Percentiles rank a stretch among this genome's conserved stretches.
phyloP scores from a whole-genome alignment of 257 asterid species.

The Jasminum sambac region DNA sequence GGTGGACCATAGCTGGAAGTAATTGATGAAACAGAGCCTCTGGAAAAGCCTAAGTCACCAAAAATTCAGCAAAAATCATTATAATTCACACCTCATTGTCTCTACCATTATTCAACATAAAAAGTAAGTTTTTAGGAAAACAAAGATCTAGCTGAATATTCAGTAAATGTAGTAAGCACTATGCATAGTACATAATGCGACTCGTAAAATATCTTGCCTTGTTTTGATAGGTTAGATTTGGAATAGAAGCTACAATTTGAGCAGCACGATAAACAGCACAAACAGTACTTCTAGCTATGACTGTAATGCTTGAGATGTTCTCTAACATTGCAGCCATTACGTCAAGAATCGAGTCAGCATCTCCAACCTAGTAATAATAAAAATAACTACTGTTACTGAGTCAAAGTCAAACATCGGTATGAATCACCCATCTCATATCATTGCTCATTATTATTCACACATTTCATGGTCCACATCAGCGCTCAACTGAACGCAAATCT shows the following conservation, averaged over 20 bases:
- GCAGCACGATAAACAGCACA: conserved; percentile 79
- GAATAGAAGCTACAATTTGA: conserved; percentile 76
- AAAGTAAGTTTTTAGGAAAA: too few relatives aligned
- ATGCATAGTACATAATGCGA: too few relatives aligned
- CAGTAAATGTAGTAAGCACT: too few relatives aligned
- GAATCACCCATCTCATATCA: too few relatives aligned
- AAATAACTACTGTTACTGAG: too few relatives aligned
- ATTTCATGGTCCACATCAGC: too few relatives aligned
- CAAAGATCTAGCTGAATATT: too few relatives aligned
- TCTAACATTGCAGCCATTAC: conserved; percentile 89
- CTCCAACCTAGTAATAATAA: conserved; percentile 65
- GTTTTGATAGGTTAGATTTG: conserved; percentile 67
- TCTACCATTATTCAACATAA: too few relatives aligned
- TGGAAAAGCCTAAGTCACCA: conserved; percentile 75
- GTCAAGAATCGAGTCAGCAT: conserved; percentile 86
- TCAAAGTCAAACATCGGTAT: too few relatives aligned
- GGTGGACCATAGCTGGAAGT: conserved; percentile 93
- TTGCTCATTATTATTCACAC: too few relatives aligned
- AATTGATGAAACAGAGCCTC: conserved; percentile 95
- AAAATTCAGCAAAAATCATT: conserved; percentile 8
- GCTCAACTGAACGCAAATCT: not conserved
- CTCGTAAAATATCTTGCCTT: conserved; percentile 48
- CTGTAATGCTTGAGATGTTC: conserved; percentile 76
- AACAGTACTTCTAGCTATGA: conserved; percentile 78
- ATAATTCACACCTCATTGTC: too few relatives aligned